Evolutionary conservation across 169 alveolate genomes (phyloP).

Genomic region (Cystoisospora suis): DNA sequence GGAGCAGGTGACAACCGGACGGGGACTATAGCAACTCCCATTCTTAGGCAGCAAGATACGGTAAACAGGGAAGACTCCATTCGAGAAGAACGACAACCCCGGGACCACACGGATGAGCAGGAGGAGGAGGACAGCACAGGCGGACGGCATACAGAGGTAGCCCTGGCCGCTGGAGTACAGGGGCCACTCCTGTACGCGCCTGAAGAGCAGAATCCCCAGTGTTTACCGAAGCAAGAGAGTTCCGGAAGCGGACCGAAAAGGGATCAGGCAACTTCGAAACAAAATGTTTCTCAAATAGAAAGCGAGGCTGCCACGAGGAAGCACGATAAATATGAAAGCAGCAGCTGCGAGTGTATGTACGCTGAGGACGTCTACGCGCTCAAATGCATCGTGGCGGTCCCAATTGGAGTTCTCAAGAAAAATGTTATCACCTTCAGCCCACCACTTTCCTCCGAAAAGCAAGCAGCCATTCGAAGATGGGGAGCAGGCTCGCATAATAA

Average conservation of each 20-base stretch:
- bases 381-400: slow-evolving; percentile 39
- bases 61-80: not conserved
- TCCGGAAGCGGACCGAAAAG: too few species aligned
- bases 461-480: not conserved
- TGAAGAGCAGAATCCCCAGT: too few species aligned
- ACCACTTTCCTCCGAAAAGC: slow-evolving; percentile 13
- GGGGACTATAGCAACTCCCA: not conserved
- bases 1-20: not conserved
- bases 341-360: not conserved
- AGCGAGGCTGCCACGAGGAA: too few species aligned
- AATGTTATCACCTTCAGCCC: slow-evolving; percentile 33
- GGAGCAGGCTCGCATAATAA: slow-evolving; percentile 53
- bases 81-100: not conserved
- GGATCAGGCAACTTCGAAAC: too few species aligned
- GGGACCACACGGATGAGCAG: not conserved
- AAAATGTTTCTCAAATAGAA: too few species aligned
- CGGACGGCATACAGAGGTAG: too few species aligned
- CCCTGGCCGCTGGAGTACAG: too few species aligned
- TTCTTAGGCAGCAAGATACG: not conserved
- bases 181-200: too few species aligned
- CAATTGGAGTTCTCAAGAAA: slow-evolving; percentile 44
- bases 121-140: not conserved
- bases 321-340: too few species aligned
- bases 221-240: too few species aligned
- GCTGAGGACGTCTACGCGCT: slow-evolving; percentile 30